Evolutionary conservation across 306 rosid species (phyloP).

Genomic region (Gleditsia sinensis): DNA sequence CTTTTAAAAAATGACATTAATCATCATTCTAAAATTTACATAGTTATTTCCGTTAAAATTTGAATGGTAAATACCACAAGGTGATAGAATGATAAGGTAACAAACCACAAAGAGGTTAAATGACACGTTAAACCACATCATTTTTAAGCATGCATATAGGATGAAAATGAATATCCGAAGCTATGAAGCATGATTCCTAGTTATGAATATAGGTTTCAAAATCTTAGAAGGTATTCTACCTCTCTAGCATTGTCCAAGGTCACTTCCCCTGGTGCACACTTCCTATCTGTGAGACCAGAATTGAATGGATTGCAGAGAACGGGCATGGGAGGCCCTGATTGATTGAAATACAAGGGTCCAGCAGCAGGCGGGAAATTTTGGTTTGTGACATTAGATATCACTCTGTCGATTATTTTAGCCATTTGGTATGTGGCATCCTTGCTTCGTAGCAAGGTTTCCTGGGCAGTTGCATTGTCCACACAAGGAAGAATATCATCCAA

Average conservation of each 20-base stretch:
- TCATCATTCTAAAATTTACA: too few species aligned
- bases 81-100: too few species aligned
- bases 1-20: too few species aligned
- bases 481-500: conserved; percentile 90
- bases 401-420: conserved; percentile 44
- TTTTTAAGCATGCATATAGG: not conserved
- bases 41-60: too few species aligned
- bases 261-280: conserved; percentile 58
- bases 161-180: conserved; percentile 15
- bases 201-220: conserved; percentile 8
- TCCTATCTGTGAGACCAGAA: conserved; percentile 43
- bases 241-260: conserved; percentile 48
- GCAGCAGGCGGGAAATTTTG: conserved; percentile 41
- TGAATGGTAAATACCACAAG: too few species aligned
- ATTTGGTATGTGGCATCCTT: conserved; percentile 59
- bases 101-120: too few species aligned
- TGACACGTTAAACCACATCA: too few species aligned
- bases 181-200: too few species aligned
- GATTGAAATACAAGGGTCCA: conserved; percentile 62
- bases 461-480: conserved; percentile 82
- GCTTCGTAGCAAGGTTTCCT: conserved; percentile 58
- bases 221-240: conserved; percentile 45
- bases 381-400: conserved; percentile 51
- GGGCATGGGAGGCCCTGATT: conserved; percentile 80
- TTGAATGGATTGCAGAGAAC: conserved; percentile 73